phyloP scores from a whole-genome alignment of 805 yeast species.

The Candida lessepsii region DNA sequence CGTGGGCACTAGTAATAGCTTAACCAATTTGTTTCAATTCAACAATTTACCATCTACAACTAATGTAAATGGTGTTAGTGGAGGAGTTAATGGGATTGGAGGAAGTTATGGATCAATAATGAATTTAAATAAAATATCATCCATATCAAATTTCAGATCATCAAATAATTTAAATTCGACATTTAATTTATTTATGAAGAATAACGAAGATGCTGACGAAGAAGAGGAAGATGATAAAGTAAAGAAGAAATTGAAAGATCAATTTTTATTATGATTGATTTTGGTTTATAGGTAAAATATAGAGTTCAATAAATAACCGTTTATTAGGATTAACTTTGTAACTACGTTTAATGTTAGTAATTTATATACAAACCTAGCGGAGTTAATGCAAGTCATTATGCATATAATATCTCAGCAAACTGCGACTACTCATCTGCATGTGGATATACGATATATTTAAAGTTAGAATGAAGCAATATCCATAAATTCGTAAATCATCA shows the following conservation, averaged over 20 bases:
- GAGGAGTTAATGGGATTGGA: constrained; percentile 4
- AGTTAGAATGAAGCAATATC: no score
- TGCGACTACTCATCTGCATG: no score
- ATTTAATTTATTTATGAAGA: constrained; percentile 15
- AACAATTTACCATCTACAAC: constrained; percentile 9
- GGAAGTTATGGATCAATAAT: constrained; percentile 9
- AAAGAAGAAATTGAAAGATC: constrained; percentile 11
- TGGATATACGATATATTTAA: no score
- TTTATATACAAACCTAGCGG: no score
- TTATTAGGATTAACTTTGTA: no score
- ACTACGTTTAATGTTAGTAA: no score
- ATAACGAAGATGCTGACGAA: constrained; percentile 6
- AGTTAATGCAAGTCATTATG: no score
- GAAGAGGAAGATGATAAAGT: constrained; percentile 11
- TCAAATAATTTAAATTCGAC: constrained; percentile 15
- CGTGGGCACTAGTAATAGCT: constrained; percentile 17
- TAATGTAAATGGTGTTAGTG: background rate
- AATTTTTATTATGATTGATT: constrained; percentile 12
- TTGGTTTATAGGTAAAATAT: no score
- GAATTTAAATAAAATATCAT: constrained; percentile 12
- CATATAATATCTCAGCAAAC: no score
- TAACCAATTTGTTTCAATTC: constrained; percentile 27
- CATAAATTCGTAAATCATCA: no score
- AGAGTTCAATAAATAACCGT: no score
- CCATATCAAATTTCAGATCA: constrained; percentile 15